phyloP scores from a whole-genome alignment of 1,284 basidiomycete genomes.

The Puccinia hordei region DNA sequence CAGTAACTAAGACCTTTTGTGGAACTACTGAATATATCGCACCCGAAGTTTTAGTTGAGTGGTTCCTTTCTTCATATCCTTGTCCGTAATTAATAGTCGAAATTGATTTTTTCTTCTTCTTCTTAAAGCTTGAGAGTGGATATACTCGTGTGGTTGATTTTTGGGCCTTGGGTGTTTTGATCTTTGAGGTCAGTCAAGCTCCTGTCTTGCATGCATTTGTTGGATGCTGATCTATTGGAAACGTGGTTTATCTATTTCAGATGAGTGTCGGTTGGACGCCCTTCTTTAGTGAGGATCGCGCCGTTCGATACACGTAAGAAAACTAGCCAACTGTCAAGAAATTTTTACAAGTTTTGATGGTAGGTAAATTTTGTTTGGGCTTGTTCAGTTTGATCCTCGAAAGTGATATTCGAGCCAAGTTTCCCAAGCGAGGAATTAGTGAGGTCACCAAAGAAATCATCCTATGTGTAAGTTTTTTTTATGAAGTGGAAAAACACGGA shows the following conservation, averaged over 20 bases:
- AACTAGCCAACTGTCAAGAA: too few relatives aligned
- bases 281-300: constrained; percentile 60
- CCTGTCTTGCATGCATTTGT: neutral
- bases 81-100: neutral
- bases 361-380: constrained; percentile 53
- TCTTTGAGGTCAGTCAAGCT: constrained; percentile 42
- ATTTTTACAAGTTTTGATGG: too few relatives aligned
- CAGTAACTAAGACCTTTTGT: constrained; percentile 61
- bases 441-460: constrained; percentile 42
- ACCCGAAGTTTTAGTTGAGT: constrained; percentile 59
- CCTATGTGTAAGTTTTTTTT: constrained; percentile 24
- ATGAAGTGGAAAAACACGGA: too few relatives aligned
- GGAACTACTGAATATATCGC: constrained; percentile 61
- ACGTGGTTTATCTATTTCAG: constrained; percentile 51
- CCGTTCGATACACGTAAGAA: constrained; percentile 51
- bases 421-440: constrained; percentile 45
- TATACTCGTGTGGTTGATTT: constrained; percentile 61
- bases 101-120: neutral
- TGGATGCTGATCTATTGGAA: neutral
- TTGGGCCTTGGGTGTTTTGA: constrained; percentile 59
- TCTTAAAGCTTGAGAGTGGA: constrained; percentile 58
- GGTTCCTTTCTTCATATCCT: neutral
- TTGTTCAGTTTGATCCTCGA: constrained; percentile 35
- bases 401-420: constrained; percentile 37
- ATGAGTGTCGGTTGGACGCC: constrained; percentile 62